Evolutionary conservation across 1,139 yeast species (phyloP).

Genomic region (Pneumocystis carinii): DNA sequence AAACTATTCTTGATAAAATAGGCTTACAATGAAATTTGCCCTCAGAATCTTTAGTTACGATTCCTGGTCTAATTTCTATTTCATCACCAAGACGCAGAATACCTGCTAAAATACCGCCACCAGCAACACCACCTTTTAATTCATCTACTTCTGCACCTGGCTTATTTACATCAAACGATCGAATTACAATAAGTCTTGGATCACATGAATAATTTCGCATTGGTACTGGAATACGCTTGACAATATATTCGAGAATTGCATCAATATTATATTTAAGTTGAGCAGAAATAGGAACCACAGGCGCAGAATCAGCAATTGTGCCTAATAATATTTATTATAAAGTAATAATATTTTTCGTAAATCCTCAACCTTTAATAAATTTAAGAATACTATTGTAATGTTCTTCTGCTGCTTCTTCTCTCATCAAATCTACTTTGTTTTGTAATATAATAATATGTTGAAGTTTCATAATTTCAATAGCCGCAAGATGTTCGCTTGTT

Average conservation of each 20-base stretch:
- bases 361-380: conserved; percentile 44
- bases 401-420: conserved; percentile 90
- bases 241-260: conserved; percentile 94
- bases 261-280: conserved; percentile 97
- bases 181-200: conserved; percentile 89
- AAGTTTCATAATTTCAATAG: conserved; percentile 97
- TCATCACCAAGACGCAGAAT: conserved; percentile 95
- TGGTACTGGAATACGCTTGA: conserved; percentile 90
- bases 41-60: conserved; percentile 80
- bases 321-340: conserved; percentile 29
- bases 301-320: conserved; percentile 97
- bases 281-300: conserved; percentile 96
- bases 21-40: conserved; percentile 88
- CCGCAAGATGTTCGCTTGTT: conserved; percentile 97
- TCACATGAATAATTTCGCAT: conserved; percentile 84
- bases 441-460: conserved; percentile 92
- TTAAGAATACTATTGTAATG: conserved; percentile 84
- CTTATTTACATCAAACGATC: conserved; percentile 96
- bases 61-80: conserved; percentile 97
- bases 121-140: conserved; percentile 99
- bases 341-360: background rate
- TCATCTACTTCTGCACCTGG: conserved; percentile 98
- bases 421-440: conserved; percentile 96
- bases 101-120: conserved; percentile 95
- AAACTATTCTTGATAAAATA: conserved; percentile 81